phyloP scores from a whole-genome alignment of 2,329 filamentous ascomycete species.

The Mariannaea sp. region DNA sequence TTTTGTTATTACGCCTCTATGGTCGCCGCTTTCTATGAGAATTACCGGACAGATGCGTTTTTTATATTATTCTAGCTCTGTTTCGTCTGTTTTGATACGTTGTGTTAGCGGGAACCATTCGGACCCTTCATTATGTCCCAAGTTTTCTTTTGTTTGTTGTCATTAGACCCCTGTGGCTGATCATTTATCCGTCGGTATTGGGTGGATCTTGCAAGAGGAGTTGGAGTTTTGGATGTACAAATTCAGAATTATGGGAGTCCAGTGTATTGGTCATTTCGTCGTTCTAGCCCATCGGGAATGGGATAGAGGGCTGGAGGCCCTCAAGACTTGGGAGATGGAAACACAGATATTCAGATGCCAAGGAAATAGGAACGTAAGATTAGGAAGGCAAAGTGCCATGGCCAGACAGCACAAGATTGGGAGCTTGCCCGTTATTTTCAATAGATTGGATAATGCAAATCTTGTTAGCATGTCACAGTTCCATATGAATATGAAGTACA shows the following conservation, averaged over 20 bases:
- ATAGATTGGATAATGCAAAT: constrained; percentile 21
- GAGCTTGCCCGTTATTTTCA: neutral
- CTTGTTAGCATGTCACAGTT: neutral
- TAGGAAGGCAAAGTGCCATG: constrained; percentile 7
- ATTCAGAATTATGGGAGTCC: constrained; percentile 9
- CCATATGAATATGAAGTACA: neutral
- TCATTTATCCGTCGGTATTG: constrained; percentile 1
- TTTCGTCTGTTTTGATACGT: too few species aligned
- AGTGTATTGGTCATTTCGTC: constrained; percentile 10
- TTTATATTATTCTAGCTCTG: too few species aligned
- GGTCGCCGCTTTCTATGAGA: neutral
- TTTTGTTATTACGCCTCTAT: constrained; percentile 1
- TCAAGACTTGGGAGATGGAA: constrained; percentile 13
- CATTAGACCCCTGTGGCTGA: neutral
- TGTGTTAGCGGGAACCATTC: neutral
- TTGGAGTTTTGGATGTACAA: constrained; percentile 22
- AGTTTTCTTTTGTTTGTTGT: neutral
- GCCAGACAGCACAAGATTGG: too few species aligned
- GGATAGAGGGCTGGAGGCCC: neutral
- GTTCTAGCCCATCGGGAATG: neutral
- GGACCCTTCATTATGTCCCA: neutral
- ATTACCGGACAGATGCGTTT: neutral
- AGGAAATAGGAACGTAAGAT: constrained; percentile 11
- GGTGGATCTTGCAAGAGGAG: constrained; percentile 12
- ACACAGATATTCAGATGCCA: neutral